Evolutionary conservation across 2,329 filamentous ascomycete species (phyloP), one percentile per base, ranked within the genome.

Genomic region (Coniella lustricola): DNA sequence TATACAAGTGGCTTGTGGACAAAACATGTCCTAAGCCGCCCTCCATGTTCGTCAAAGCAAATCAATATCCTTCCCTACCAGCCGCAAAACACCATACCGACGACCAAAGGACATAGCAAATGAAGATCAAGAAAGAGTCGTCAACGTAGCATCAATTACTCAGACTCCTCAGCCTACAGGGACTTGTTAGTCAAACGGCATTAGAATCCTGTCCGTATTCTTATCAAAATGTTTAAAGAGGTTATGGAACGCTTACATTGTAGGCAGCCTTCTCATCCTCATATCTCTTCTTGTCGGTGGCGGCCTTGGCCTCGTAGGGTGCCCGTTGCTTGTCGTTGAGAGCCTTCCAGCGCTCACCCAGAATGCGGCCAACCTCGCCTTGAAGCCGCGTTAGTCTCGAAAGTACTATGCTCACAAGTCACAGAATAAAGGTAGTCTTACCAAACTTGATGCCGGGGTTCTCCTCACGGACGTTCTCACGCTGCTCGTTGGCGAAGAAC

Each of bases 401-500:
- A 20, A 20, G 8, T 5, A 43, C n/a, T 25, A 13, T 12, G 13
- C 32, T n/a, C n/a, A n/a, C 16, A 32, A 22, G 20, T 4, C 9
- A 7, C 17, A 14, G 13, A 22, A 14, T 12, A 36, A 14, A 29
- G 10, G 21, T 20, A 36, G 3, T 66, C 79, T 60, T 79, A 85
- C 89, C 93, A 73, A 98, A 98, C 60, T 86, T 85, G 74, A 97
- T 95, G 62, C 90, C 91, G 34, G 91, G 91, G 80, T 97, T 97
- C 73, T 97, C 91, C 68, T 95, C 90, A 62, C 93, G 89, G 61
- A 98, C 93, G 70, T 93, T 95, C 67, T 97, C 91, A 62, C 93
- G 90, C 75, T 96, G 89, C 74, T 97, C 93, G 67, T 97, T 97
- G 82, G 93, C 93, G 70, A 97, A 98, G 85, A 97, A 97, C 93